Conservation (phyloP, 2,329 filamentous ascomycete species). For the Colletotrichum spinosum region DNA sequence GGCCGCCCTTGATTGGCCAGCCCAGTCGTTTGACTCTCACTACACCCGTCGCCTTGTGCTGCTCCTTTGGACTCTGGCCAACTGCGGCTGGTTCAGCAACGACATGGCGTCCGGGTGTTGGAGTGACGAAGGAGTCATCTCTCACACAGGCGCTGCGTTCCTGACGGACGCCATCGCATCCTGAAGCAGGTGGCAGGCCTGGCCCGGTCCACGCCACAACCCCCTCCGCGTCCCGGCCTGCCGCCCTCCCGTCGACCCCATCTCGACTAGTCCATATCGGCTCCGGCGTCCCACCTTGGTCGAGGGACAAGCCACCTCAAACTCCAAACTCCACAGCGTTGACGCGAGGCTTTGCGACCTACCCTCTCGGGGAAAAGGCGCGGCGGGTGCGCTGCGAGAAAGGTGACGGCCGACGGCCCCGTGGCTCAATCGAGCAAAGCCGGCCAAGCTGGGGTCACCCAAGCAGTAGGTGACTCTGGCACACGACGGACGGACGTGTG, state of each 20-base stretch:
- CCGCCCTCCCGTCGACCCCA: conserved; percentile 21
- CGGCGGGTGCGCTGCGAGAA: conserved; percentile 17
- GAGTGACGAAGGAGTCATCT: background rate
- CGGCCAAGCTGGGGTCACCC: conserved; percentile 5
- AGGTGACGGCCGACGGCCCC: conserved; percentile 20
- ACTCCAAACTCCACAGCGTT: conserved; percentile 1
- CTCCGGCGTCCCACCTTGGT: conserved; percentile 8
- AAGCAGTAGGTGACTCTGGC: conserved; percentile 14
- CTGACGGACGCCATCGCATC: background rate
- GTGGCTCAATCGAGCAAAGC: conserved; percentile 12
- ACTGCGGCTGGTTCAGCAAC: conserved; percentile 19
- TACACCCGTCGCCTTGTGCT: conserved; percentile 4
- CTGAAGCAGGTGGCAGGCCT: conserved; percentile 7
- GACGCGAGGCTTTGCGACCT: conserved; percentile 12
- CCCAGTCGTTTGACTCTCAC: conserved; percentile 9
- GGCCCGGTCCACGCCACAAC: conserved; percentile 20
- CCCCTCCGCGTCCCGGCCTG: conserved; percentile 12
- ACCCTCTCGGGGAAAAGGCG: conserved; percentile 21
- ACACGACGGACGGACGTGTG: conserved; percentile 5
- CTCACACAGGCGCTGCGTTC: background rate
- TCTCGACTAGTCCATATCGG: conserved; percentile 21
- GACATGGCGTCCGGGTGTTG: background rate
- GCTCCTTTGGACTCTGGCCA: conserved; percentile 1
- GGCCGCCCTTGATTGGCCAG: conserved; percentile 12
- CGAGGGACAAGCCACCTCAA: conserved; percentile 6